phyloP scores from a whole-genome alignment of 306 rosid genomes.

The Amphicarpaea edgeworthii region DNA sequence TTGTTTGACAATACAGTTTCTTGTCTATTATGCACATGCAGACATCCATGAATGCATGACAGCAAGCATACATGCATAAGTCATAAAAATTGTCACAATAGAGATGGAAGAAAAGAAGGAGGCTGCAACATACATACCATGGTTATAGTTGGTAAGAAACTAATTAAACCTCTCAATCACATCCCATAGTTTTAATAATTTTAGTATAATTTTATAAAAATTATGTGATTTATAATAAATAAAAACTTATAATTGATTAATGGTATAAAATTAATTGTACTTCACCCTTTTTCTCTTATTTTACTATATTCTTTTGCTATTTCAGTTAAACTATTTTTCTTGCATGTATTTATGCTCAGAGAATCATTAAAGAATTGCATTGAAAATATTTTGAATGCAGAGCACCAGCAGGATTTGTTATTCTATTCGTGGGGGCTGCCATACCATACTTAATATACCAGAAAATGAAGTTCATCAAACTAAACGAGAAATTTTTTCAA shows the following conservation, averaged over 20 bases:
- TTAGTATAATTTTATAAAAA: too few species aligned
- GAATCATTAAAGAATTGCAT: neutral
- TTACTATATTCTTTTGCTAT: neutral
- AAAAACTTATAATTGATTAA: too few species aligned
- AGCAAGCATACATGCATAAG: neutral
- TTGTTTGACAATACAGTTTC: too few species aligned
- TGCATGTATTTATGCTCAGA: neutral
- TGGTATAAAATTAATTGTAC: too few species aligned
- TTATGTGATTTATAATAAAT: too few species aligned
- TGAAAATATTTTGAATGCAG: neutral
- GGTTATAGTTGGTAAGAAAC: neutral
- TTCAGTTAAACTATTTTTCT: neutral
- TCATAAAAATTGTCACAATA: constrained; percentile 4
- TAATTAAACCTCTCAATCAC: too few species aligned
- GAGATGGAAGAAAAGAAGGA: constrained; percentile 19
- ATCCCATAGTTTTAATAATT: too few species aligned
- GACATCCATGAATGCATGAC: constrained; percentile 32
- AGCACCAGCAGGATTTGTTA: neutral
- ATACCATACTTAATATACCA: constrained; percentile 21
- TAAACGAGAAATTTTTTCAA: constrained; percentile 38
- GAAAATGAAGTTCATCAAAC: neutral
- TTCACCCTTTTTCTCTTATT: too few species aligned
- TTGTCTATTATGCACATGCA: neutral
- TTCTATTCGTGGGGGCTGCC: neutral
- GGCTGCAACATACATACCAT: neutral